phyloP scores from a whole-genome alignment of 2,329 filamentous ascomycete species.

The Venturia pyrina region DNA sequence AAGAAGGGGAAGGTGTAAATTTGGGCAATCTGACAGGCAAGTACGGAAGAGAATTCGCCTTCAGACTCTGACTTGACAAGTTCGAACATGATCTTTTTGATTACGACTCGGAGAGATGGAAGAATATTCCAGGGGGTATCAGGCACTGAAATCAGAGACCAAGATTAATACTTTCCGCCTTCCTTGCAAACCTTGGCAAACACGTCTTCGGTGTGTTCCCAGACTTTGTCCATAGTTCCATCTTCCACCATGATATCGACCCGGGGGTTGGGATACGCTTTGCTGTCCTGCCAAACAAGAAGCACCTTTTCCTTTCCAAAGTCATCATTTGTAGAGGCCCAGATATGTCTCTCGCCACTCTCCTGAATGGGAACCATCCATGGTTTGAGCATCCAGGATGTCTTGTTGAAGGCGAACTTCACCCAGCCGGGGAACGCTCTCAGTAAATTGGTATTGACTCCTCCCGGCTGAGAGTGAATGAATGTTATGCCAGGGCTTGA shows the following conservation, averaged over 20 bases:
- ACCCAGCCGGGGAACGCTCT: constrained; percentile 15
- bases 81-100: not conserved
- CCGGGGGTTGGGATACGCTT: constrained; percentile 14
- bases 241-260: constrained; percentile 18
- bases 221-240: constrained; percentile 21
- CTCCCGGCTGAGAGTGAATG: constrained; percentile 21
- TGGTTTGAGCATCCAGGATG: constrained; percentile 14
- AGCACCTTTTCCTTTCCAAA: constrained; percentile 20
- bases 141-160: not conserved
- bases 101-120: not conserved
- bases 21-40: not conserved
- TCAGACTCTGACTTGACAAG: too few relatives aligned
- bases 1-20: too few relatives aligned
- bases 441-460: constrained; percentile 18
- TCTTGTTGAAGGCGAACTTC: not conserved
- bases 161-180: not conserved
- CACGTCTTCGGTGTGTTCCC: constrained; percentile 24
- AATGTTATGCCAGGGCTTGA: constrained; percentile 19
- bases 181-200: constrained; percentile 19
- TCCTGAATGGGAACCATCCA: constrained; percentile 19
- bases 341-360: constrained; percentile 26
- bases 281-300: constrained; percentile 17
- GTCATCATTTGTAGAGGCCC: constrained; percentile 19
- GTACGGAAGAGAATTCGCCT: too few relatives aligned
- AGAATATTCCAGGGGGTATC: not conserved